Percentiles rank a stretch among this genome's conserved stretches.
These are phyloP conservation scores for Astrothelium macrocarpum DNA, from an alignment of 495 filamentous ascomycete species.

Conservation along the genomic window DNA sequence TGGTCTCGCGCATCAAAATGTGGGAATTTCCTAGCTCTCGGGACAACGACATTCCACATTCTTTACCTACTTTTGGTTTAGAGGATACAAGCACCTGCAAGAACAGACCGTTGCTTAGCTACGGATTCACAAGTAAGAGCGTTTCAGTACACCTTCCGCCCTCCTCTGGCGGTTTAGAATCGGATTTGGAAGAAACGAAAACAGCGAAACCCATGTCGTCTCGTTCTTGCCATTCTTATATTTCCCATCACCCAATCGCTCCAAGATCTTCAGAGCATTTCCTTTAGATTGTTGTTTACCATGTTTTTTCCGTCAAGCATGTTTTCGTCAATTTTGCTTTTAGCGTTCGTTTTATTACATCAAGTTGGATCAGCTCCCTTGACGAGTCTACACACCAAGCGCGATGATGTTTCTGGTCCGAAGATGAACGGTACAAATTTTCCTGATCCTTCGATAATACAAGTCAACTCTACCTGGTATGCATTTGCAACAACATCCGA, in stretches of 20 bases:
- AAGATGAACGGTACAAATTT: constrained; percentile 15
- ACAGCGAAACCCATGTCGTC: background rate
- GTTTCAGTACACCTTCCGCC: background rate
- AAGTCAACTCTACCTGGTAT: constrained; percentile 10
- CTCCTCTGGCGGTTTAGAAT: too few species aligned
- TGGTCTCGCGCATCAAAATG: background rate
- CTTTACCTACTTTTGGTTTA: background rate
- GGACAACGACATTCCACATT: background rate
- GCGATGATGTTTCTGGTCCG: constrained; percentile 11
- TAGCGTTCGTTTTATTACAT: constrained; percentile 1
- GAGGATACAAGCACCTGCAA: background rate
- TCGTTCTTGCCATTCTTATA: background rate
- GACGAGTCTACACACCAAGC: background rate
- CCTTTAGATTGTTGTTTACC: background rate
- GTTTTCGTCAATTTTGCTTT: background rate
- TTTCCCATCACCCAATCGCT: background rate
- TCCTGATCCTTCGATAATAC: constrained; percentile 11
- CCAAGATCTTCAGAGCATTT: background rate
- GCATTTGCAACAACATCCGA: constrained; percentile 7
- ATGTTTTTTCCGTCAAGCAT: background rate
- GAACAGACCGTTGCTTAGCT: too few species aligned
- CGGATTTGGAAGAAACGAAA: background rate
- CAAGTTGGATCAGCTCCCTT: background rate
- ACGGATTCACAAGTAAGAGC: background rate
- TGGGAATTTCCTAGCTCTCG: background rate